phyloP scores from a whole-genome alignment of 179 eudicot genomes.

The Silene coronaria region DNA sequence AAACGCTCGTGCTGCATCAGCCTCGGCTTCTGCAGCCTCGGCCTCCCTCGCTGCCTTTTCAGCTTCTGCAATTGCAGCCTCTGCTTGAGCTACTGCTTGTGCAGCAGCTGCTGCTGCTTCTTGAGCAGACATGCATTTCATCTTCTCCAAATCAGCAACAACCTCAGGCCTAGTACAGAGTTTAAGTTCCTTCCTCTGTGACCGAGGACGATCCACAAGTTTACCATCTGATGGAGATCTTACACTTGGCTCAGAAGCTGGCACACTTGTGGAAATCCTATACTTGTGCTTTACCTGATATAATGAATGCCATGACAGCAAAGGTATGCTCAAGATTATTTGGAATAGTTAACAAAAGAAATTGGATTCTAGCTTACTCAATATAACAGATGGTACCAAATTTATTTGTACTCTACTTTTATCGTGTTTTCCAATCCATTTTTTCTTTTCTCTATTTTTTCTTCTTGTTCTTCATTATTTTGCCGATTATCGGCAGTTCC shows the following conservation, averaged over 20 bases:
- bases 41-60: constrained; percentile 80
- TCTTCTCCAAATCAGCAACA: constrained; percentile 64
- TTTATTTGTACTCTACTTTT: not conserved
- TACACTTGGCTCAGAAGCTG: constrained; percentile 26
- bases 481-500: not conserved
- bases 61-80: constrained; percentile 80
- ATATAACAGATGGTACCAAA: not conserved
- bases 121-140: constrained; percentile 60
- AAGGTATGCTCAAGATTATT: not conserved
- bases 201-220: constrained; percentile 28
- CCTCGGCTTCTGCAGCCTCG: constrained; percentile 73
- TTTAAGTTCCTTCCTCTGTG: constrained; percentile 38
- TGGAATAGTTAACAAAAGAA: not conserved
- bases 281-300: constrained; percentile 74
- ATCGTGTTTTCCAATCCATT: not conserved
- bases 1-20: constrained; percentile 61
- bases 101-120: constrained; percentile 79
- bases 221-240: constrained; percentile 33
- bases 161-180: constrained; percentile 53
- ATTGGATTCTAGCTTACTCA: constrained; percentile 5
- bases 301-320: not conserved
- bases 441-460: not conserved
- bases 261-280: constrained; percentile 41
- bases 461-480: not conserved
- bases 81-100: constrained; percentile 78